phyloP scores from a whole-genome alignment of 805 yeast genomes.

The Starmerella bombicola region DNA sequence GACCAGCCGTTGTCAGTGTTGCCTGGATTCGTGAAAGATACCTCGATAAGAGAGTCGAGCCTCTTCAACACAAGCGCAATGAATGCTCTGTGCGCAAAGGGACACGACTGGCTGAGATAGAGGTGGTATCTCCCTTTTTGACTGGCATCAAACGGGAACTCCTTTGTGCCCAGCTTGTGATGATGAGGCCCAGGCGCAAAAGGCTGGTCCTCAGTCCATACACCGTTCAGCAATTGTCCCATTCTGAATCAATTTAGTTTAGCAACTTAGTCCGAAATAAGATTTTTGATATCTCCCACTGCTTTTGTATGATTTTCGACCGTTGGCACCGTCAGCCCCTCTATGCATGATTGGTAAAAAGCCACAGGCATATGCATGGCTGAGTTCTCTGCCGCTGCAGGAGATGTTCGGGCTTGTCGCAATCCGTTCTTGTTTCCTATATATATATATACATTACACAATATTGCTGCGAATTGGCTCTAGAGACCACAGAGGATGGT shows the following conservation, averaged over 20 bases:
- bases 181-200: conserved; percentile 21
- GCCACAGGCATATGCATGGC: too few relatives aligned
- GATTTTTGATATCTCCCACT: background rate
- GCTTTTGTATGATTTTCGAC: background rate
- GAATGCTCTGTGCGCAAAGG: conserved; percentile 85
- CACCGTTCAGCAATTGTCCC: conserved; percentile 24
- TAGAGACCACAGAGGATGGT: too few relatives aligned
- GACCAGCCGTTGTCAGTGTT: conserved; percentile 83
- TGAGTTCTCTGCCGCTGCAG: too few relatives aligned
- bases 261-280: too few relatives aligned
- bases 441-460: too few relatives aligned
- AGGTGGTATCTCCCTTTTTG: conserved; percentile 62
- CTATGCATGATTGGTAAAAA: too few relatives aligned
- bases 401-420: too few relatives aligned
- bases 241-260: conserved; percentile 9
- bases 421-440: too few relatives aligned
- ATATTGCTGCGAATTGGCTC: too few relatives aligned
- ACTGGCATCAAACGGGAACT: conserved; percentile 50
- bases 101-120: conserved; percentile 78
- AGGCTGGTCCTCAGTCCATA: conserved; percentile 22
- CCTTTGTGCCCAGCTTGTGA: conserved; percentile 19
- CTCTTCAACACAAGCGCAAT: conserved; percentile 64
- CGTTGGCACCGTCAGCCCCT: too few relatives aligned
- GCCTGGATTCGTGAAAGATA: conserved; percentile 77
- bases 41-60: conserved; percentile 33